Conservation (phyloP, 1,284 basidiomycete genomes). For the Ganoderma lingzhi region DNA sequence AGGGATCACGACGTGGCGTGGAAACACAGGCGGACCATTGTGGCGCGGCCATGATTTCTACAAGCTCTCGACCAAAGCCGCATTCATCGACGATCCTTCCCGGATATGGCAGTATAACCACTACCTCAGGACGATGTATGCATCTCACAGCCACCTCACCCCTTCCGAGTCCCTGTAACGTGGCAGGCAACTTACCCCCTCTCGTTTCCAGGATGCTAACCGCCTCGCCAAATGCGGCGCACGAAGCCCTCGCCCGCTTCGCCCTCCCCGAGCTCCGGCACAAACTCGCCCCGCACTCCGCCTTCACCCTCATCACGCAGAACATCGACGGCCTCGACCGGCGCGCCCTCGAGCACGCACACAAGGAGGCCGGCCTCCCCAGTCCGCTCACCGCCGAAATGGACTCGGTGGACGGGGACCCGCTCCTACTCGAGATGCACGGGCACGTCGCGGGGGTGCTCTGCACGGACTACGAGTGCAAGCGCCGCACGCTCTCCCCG, state of each 20-base stretch:
- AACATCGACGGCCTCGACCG: conserved; percentile 65
- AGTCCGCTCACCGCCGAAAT: background rate
- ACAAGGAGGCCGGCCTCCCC: background rate
- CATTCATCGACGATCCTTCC: conserved; percentile 57
- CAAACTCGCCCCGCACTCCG: conserved; percentile 47
- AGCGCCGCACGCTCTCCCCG: conserved; percentile 49
- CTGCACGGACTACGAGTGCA: conserved; percentile 53
- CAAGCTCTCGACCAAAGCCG: conserved; percentile 61
- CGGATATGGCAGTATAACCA: conserved; percentile 71
- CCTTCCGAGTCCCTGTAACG: conserved; percentile 35
- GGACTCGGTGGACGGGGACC: conserved; percentile 9
- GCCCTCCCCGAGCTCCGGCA: conserved; percentile 34
- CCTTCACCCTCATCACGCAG: conserved; percentile 66
- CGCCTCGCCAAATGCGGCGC: background rate
- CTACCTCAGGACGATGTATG: conserved; percentile 55
- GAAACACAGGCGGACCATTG: conserved; percentile 57
- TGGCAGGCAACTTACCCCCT: background rate
- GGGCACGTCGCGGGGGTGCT: conserved; percentile 60
- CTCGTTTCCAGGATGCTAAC: background rate
- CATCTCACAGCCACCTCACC: conserved; percentile 32
- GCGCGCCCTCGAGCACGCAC: conserved; percentile 13
- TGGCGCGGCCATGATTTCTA: conserved; percentile 65
- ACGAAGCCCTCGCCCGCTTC: background rate
- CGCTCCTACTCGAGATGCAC: conserved; percentile 65
- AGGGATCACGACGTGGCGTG: conserved; percentile 55